Evolutionary conservation across 1,284 basidiomycete species (phyloP).

Genomic region (Kwoniella shivajii): DNA sequence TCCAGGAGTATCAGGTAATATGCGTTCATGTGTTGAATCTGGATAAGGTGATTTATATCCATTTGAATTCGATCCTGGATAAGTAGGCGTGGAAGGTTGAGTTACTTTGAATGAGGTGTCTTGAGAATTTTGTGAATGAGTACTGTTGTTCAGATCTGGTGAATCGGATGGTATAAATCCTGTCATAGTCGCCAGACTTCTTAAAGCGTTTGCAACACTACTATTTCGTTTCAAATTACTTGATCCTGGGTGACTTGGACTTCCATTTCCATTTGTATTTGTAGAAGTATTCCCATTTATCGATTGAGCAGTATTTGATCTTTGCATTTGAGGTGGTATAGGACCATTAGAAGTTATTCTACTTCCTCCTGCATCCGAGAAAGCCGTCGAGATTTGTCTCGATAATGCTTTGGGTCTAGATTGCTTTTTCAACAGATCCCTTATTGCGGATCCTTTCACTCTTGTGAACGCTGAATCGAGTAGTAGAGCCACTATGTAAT

Average conservation of each 20-base stretch:
- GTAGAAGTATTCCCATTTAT: conserved; percentile 10
- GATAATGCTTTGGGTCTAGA: conserved; percentile 3
- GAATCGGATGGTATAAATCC: conserved; percentile 36
- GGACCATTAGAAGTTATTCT: not conserved
- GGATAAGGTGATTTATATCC: conserved; percentile 48
- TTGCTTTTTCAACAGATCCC: conserved; percentile 49
- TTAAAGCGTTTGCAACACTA: conserved; percentile 81
- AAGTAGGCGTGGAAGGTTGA: conserved; percentile 1
- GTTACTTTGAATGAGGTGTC: not conserved
- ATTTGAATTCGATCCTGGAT: conserved; percentile 1
- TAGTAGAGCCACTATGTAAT: conserved; percentile 87
- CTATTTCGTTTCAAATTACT: conserved; percentile 68
- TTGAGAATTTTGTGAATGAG: not conserved
- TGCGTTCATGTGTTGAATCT: conserved; percentile 38
- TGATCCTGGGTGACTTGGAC: not conserved
- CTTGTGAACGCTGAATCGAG: conserved; percentile 82
- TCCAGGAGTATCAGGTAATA: conserved; percentile 32
- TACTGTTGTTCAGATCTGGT: conserved; percentile 15
- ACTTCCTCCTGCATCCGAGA: conserved; percentile 10
- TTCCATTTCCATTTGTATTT: conserved; percentile 10
- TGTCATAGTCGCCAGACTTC: conserved; percentile 64
- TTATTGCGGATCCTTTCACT: conserved; percentile 67
- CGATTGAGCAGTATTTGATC: conserved; percentile 25
- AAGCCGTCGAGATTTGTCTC: conserved; percentile 15
- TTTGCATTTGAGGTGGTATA: conserved; percentile 15